Conservation (phyloP, 768 basidiomycete species). For the Mycena filopes region DNA sequence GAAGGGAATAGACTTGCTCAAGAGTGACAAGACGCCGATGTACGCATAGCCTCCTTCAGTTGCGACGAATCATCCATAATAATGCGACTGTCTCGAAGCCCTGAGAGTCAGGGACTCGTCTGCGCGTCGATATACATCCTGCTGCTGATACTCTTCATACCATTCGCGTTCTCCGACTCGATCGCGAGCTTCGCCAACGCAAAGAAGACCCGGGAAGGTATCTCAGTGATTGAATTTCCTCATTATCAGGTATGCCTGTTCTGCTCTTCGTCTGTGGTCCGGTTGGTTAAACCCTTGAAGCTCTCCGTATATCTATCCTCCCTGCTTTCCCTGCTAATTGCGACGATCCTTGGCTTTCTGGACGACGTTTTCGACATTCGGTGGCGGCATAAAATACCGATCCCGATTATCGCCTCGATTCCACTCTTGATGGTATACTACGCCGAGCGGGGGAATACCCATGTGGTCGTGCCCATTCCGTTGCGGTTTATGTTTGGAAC, state of each 20-base stretch:
- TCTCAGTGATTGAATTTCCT: slow-evolving; percentile 75
- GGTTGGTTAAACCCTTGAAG: slow-evolving; percentile 48
- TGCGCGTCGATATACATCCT: slow-evolving; percentile 91
- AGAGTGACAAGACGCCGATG: slow-evolving; percentile 80
- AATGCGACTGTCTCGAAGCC: slow-evolving; percentile 59
- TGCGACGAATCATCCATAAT: slow-evolving; percentile 13
- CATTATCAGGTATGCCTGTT: slow-evolving; percentile 75
- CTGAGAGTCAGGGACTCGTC: slow-evolving; percentile 93
- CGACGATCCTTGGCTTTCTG: slow-evolving; percentile 93
- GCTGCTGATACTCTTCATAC: slow-evolving; percentile 90
- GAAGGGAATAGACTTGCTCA: slow-evolving; percentile 88
- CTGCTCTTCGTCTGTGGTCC: neutral
- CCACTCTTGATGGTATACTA: slow-evolving; percentile 97
- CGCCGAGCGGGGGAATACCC: slow-evolving; percentile 92
- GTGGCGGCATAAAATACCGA: slow-evolving; percentile 97
- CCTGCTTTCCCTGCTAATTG: slow-evolving; percentile 89
- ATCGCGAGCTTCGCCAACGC: slow-evolving; percentile 59
- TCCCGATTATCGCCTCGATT: slow-evolving; percentile 95
- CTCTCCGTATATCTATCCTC: slow-evolving; percentile 94
- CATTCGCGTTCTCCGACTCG: slow-evolving; percentile 89
- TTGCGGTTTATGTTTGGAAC: slow-evolving; percentile 78
- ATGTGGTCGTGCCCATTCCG: slow-evolving; percentile 92
- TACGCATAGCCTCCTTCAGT: slow-evolving; percentile 38
- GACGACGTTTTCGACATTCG: slow-evolving; percentile 99
- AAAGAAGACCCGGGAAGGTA: slow-evolving; percentile 63